A percentile compares a stretch with the other conserved stretches of the same genome.
phyloP scores from a whole-genome alignment of 2,329 filamentous ascomycete species.

The Chaetoscypha palmicola region DNA sequence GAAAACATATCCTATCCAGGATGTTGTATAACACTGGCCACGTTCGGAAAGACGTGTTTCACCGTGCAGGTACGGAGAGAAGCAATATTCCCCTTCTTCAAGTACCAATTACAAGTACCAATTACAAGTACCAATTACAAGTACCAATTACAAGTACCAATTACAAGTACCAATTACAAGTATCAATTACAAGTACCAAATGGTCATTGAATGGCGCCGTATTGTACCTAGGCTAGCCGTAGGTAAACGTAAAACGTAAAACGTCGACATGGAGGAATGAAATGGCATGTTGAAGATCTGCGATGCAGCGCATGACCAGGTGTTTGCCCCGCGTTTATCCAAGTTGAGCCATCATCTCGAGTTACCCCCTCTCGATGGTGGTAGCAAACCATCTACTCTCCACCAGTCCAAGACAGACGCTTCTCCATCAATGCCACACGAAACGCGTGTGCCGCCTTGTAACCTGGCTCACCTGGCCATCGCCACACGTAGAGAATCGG shows the following conservation, averaged over 20 bases:
- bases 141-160: no score
- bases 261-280: not conserved
- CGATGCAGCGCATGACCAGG: not conserved
- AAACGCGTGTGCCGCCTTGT: not conserved
- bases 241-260: not conserved
- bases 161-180: no score
- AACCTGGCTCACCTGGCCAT: not conserved
- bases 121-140: no score
- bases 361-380: not conserved
- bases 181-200: no score
- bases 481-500: not conserved
- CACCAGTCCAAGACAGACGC: no score
- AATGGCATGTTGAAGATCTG: not conserved
- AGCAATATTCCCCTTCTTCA: not conserved
- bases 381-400: not conserved
- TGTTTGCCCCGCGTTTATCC: not conserved
- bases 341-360: not conserved
- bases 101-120: no score
- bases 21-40: not conserved
- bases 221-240: no score
- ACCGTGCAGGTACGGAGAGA: not conserved
- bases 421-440: conserved; percentile 1
- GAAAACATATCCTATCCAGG: not conserved
- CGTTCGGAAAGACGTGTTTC: not conserved
- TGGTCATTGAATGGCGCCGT: no score